A percentile compares a stretch with the other conserved stretches of the same genome.
phyloP scores from a whole-genome alignment of 176 grass and related monocot species.

The Hsuehochloa calcarea region DNA sequence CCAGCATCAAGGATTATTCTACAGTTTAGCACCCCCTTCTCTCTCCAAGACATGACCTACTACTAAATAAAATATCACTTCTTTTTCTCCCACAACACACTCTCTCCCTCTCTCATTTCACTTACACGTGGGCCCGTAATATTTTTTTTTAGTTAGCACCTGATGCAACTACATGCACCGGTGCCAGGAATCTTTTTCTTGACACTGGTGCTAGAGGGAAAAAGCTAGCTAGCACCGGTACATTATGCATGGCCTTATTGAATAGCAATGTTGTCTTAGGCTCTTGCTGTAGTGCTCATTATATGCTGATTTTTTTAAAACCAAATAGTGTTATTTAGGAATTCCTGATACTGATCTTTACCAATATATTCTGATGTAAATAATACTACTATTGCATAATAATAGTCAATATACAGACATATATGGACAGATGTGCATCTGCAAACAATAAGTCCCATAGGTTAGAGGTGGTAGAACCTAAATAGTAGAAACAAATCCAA shows the following conservation, averaged over 20 bases:
- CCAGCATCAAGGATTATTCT: too few species aligned
- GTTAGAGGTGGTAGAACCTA: not conserved
- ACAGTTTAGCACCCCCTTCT: too few species aligned
- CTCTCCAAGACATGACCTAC: too few species aligned
- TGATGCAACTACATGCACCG: too few species aligned
- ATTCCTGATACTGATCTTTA: constrained; percentile 1
- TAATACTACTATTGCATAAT: constrained; percentile 9
- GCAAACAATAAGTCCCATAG: not conserved
- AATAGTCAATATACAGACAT: not conserved
- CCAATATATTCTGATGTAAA: constrained; percentile 8
- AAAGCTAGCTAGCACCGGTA: too few species aligned
- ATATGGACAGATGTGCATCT: not conserved
- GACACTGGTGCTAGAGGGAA: too few species aligned
- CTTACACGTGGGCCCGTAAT: too few species aligned
- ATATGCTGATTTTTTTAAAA: not conserved
- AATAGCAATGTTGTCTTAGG: not conserved
- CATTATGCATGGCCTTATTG: not conserved
- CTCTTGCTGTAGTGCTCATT: constrained; percentile 9
- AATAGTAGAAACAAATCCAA: not conserved
- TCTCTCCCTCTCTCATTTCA: too few species aligned
- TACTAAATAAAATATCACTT: too few species aligned
- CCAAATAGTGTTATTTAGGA: not conserved
- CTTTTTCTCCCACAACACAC: too few species aligned
- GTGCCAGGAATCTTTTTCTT: too few species aligned
- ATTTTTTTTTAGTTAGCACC: too few species aligned